A percentile compares a stretch with the other conserved stretches of the same genome.
Conservation (phyloP, 495 filamentous ascomycete genomes). For the Penicillium flavigenum region DNA sequence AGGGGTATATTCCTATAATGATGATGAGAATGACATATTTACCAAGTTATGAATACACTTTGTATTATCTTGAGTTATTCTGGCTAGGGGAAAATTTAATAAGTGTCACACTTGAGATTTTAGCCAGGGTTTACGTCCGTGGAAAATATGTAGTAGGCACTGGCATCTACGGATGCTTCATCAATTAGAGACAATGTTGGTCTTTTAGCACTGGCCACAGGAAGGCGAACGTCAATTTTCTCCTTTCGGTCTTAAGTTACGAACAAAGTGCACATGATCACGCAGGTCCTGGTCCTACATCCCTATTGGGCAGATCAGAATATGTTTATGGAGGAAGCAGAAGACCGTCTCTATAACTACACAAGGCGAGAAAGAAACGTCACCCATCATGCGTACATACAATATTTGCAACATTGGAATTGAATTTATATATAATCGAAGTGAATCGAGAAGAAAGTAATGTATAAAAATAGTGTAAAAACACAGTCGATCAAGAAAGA, state of each 20-base stretch:
- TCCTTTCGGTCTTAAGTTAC: neutral
- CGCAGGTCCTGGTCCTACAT: neutral
- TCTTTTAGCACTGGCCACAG: neutral
- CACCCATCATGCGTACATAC: neutral
- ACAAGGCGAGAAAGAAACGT: neutral
- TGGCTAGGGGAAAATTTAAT: too few species aligned
- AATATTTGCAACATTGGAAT: neutral
- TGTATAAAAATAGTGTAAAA: neutral
- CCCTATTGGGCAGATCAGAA: neutral
- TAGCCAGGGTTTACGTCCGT: too few species aligned
- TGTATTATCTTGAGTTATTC: neutral
- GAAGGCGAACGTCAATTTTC: neutral
- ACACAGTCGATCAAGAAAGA: neutral
- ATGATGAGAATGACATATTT: constrained; percentile 2
- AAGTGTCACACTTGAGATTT: too few species aligned
- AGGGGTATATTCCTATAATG: neutral
- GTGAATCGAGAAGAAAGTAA: constrained; percentile 3
- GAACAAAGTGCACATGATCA: too few species aligned
- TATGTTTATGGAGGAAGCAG: neutral
- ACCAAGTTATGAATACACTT: neutral
- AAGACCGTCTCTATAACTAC: neutral
- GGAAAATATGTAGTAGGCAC: too few species aligned
- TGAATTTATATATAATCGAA: constrained; percentile 6
- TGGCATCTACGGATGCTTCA: too few species aligned
- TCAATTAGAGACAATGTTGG: neutral